Base-by-base conservation (phyloP, 2,329 filamentous ascomycete species). In the Fusarium brachygibbosum region DNA sequence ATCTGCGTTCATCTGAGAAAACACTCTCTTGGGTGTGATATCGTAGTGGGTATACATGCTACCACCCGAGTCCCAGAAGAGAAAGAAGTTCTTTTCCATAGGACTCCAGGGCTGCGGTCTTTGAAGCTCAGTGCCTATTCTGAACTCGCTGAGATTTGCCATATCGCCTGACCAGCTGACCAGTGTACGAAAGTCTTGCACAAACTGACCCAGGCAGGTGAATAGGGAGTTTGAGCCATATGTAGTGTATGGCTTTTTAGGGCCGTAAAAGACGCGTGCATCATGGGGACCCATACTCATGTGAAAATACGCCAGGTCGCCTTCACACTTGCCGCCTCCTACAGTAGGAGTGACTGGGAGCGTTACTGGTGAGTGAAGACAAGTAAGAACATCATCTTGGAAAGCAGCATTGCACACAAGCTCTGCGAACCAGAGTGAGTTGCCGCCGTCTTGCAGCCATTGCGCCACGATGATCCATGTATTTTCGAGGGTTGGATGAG, bases 51-150 rank as follows among this genome's bases (percentile, higher is more conserved):
- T 79, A 71, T 87, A 87, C 50, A 82, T 76, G 21, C 80, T 73
- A 7, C 80, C 82, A 0, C 78, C 59, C 0, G 63, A 59, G 64
- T 88, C 86, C 87, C 87, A 90, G 77, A 89, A 90, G 4, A 86
- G 63, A 67, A 89, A 90, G 80, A 82, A 90, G 70, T 90, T 90
- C 82, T 89, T 89, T 76, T 90, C 87, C 28, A 89, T 70, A 1
- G 69, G 35, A 4, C 74, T 71, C 69, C 78, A 84, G 0, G 84
- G 82, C 3, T 69, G 60, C 0, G 86, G 87, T 0, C 86, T 79
- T 37, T 84, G 82, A 4, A 90, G 74, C 65, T 89, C 87, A 1
- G 82, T 86, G 0, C 81, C 81, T 0, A 70, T 46, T 14, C 72
- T 72, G 72, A 87, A 88, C 11, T 78, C 74, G 5, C 71, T 61